Percentiles rank a stretch among this genome's conserved stretches.
phyloP scores from a whole-genome alignment of 768 basidiomycete species.

The Tylopilus plumbeoviolaceoides region DNA sequence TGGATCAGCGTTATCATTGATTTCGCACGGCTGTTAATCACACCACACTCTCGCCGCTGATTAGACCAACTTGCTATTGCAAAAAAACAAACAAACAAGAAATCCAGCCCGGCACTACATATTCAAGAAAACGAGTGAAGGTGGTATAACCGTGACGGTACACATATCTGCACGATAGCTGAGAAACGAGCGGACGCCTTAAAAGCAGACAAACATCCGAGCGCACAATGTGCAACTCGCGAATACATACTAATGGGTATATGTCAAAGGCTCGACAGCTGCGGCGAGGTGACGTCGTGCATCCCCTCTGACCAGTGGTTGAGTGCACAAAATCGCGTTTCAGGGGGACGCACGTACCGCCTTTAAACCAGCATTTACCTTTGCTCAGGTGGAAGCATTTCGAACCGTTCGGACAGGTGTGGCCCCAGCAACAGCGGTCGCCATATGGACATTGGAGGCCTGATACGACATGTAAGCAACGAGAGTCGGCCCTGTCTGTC shows the following conservation, averaged over 20 bases:
- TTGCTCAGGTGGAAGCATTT: conserved; percentile 66
- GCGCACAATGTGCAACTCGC: conserved; percentile 3
- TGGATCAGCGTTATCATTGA: conserved; percentile 37
- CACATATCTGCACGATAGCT: conserved; percentile 17
- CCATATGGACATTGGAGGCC: conserved; percentile 75
- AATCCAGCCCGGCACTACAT: conserved; percentile 19
- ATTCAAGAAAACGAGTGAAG: conserved; percentile 27
- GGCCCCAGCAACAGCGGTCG: conserved; percentile 78
- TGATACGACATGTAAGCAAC: conserved; percentile 24
- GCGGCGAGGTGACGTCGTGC: conserved; percentile 29
- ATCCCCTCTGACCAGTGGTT: conserved; percentile 34
- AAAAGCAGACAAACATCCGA: conserved; percentile 18
- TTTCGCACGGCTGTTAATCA: conserved; percentile 57
- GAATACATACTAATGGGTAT: conserved; percentile 14
- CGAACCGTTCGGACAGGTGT: conserved; percentile 75
- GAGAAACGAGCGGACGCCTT: conserved; percentile 24
- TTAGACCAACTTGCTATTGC: conserved; percentile 26
- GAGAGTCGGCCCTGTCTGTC: background rate
- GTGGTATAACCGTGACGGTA: conserved; percentile 25
- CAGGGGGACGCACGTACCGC: conserved; percentile 36
- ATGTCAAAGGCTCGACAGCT: conserved; percentile 16
- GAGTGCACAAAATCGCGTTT: background rate
- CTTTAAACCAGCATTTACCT: conserved; percentile 89
- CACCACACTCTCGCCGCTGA: background rate
- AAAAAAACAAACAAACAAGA: conserved; percentile 15